A percentile compares a stretch with the other conserved stretches of the same genome.
Evolutionary conservation across 768 basidiomycete genomes (phyloP).

Genomic region (Kwoniella dendrophila): DNA sequence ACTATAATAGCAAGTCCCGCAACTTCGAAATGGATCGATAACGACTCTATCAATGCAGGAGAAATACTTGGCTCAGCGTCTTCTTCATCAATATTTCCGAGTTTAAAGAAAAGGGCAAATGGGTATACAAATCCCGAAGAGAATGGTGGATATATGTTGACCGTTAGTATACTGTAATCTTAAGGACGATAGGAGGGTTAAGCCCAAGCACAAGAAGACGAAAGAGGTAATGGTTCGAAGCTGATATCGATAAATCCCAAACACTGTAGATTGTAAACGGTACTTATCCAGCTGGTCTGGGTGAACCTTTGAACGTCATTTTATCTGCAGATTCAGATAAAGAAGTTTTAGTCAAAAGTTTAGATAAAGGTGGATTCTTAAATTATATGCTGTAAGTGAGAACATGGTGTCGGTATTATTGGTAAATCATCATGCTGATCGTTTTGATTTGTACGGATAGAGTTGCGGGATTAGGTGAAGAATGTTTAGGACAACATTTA

Average conservation of each 20-base stretch:
- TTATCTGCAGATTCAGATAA: constrained; percentile 74
- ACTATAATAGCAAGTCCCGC: not conserved
- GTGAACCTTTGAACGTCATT: constrained; percentile 84
- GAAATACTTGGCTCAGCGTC: constrained; percentile 25
- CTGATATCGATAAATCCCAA: not conserved
- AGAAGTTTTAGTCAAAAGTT: constrained; percentile 64
- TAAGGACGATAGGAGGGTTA: no score
- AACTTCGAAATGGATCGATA: constrained; percentile 2
- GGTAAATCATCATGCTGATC: not conserved
- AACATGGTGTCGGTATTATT: not conserved
- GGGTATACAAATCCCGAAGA: constrained; percentile 65
- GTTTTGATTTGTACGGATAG: constrained; percentile 13
- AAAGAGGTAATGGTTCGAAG: not conserved
- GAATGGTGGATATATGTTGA: constrained; percentile 70
- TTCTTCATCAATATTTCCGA: not conserved
- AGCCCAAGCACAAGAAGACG: no score
- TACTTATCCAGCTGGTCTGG: constrained; percentile 72
- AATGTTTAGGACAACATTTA: constrained; percentile 81
- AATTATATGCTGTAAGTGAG: constrained; percentile 77
- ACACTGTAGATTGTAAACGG: constrained; percentile 39
- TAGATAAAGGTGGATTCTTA: constrained; percentile 69
- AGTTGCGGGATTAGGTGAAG: constrained; percentile 66
- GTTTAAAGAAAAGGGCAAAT: constrained; percentile 34
- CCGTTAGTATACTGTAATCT: constrained; percentile 60
- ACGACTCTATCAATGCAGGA: not conserved